Evolutionary conservation across 2,329 filamentous ascomycete species (phyloP), one percentile per base, ranked within the genome.

Genomic region (Mycogone perniciosa): DNA sequence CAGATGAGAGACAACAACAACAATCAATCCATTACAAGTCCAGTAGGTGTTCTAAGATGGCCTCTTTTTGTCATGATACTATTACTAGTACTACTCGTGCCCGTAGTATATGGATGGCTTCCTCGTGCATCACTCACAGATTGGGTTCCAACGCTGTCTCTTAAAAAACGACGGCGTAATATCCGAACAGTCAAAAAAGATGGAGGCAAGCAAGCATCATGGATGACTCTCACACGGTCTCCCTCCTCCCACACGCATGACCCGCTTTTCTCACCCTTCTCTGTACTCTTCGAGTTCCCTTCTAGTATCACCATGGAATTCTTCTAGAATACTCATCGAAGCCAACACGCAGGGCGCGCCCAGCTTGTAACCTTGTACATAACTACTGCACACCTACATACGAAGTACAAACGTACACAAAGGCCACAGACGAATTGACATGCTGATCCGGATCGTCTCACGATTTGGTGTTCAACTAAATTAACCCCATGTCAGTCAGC

Each of bases 271-370:
- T 33, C 29, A 9, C 13, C 30, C 26, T 37, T 35, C 35, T 33
- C 38, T 39, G 8, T 10, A 26, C 31, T 44, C 50, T 52, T 52
- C 50, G 48, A 48, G 50, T 30, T 34, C 27, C 26, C 29, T 51
- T 51, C 49, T 48, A 51, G 49, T 48, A 51, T 41, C 9, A 7
- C 4, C 38, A 41, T 41, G 11, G 38, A 41, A 42, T 27, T 33
- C 29, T 51, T 51, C 49, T 48, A 51, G 49, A 51, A 51, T 41
- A 8, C 26, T 20, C 38, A 41, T 41, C 9, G 38, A 41, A 41
- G 38, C 13, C 8, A 41, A n/a, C 11, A 7, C 3, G 34, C 34
- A 37, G 9, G 38, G 10, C 33, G 48, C 42, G 27, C 33, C 33
- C 35, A 41, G 6, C 11, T 42, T 42, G 31, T 7, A 35, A 35